These are phyloP conservation scores for Geopyxis carbonaria DNA, from an alignment of 495 filamentous ascomycete species.

Conservation along the genomic window DNA sequence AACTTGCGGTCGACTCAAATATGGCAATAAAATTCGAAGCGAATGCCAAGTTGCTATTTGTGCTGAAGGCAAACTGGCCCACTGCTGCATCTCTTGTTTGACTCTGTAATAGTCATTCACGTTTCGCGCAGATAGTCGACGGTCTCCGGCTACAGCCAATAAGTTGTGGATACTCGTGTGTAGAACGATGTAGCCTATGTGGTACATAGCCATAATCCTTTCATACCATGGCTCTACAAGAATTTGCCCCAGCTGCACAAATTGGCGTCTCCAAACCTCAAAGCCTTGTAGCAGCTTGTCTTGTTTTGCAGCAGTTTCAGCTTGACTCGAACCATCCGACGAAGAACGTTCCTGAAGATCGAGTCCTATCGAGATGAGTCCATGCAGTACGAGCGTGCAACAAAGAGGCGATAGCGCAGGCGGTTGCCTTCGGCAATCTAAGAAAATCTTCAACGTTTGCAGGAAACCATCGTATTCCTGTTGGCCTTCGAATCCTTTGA, in stretches of 20 bases:
- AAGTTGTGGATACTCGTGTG: slow-evolving; percentile 23
- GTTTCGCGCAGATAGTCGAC: slow-evolving; percentile 12
- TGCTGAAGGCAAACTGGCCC: slow-evolving; percentile 14
- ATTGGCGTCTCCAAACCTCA: slow-evolving; percentile 23
- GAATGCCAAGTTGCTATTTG: slow-evolving; percentile 25
- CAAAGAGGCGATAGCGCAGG: slow-evolving; percentile 20
- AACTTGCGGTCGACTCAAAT: slow-evolving; percentile 12
- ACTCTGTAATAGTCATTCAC: slow-evolving; percentile 19
- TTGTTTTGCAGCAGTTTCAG: slow-evolving; percentile 21
- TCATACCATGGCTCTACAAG: slow-evolving; percentile 19
- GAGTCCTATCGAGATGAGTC: slow-evolving; percentile 23
- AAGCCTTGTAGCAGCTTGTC: slow-evolving; percentile 15
- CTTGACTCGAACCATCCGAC: slow-evolving; percentile 13
- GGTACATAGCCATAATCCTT: slow-evolving; percentile 24
- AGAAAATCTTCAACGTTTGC: slow-evolving; percentile 20
- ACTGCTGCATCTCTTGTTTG: slow-evolving; percentile 21
- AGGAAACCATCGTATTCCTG: slow-evolving; percentile 18
- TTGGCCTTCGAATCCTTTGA: slow-evolving; percentile 15
- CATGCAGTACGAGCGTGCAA: slow-evolving; percentile 21
- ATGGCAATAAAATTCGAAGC: slow-evolving; percentile 19
- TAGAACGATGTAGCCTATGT: slow-evolving; percentile 23
- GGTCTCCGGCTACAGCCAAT: slow-evolving; percentile 18
- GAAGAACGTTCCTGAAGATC: slow-evolving; percentile 22
- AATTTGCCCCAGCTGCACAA: slow-evolving; percentile 21
- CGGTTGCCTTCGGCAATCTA: slow-evolving; percentile 15